These are phyloP conservation scores for Fonsecaea multimorphosa DNA, from an alignment of 2,329 filamentous ascomycete genomes.

Conservation along the genomic window DNA sequence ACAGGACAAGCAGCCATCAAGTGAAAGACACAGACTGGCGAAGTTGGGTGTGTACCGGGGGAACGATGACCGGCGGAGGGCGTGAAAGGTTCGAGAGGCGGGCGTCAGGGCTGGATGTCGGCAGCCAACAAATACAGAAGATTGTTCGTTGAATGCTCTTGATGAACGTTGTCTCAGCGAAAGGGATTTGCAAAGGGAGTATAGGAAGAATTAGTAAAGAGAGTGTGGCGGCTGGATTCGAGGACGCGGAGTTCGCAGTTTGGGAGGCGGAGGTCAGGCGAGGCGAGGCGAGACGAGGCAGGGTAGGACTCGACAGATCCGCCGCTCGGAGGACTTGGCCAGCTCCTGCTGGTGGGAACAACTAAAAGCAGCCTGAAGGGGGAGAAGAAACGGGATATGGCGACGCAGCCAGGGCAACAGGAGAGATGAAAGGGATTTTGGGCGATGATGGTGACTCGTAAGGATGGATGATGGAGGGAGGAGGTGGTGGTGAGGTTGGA, in stretches of 20 bases:
- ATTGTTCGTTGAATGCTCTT: not conserved
- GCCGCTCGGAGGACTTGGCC: slow-evolving; percentile 7
- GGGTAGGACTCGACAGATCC: slow-evolving; percentile 20
- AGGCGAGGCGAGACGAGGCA: slow-evolving; percentile 29
- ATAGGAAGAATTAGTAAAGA: slow-evolving; percentile 23
- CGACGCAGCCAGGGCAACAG: slow-evolving; percentile 12
- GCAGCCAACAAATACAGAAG: slow-evolving; percentile 1
- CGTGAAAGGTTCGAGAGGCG: not conserved
- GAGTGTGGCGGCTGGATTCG: slow-evolving; percentile 33
- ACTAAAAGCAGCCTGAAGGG: slow-evolving; percentile 11
- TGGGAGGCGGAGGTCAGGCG: slow-evolving; percentile 30
- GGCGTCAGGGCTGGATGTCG: not conserved
- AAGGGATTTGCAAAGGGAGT: slow-evolving; percentile 1
- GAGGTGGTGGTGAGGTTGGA: slow-evolving; percentile 12
- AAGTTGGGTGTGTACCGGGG: not conserved
- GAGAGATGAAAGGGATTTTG: slow-evolving; percentile 8
- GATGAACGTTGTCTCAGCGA: not conserved
- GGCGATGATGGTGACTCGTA: slow-evolving; percentile 4
- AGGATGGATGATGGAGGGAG: slow-evolving; percentile 16
- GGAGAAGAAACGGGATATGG: slow-evolving; percentile 10
- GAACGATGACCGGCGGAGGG: not conserved
- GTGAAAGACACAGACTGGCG: slow-evolving; percentile 3
- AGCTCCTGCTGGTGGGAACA: slow-evolving; percentile 7
- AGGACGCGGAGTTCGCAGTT: slow-evolving; percentile 28
- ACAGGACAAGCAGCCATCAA: slow-evolving; percentile 25